Evolutionary conservation across 805 yeast species (phyloP).

Genomic region (Spathaspora gorwiae): DNA sequence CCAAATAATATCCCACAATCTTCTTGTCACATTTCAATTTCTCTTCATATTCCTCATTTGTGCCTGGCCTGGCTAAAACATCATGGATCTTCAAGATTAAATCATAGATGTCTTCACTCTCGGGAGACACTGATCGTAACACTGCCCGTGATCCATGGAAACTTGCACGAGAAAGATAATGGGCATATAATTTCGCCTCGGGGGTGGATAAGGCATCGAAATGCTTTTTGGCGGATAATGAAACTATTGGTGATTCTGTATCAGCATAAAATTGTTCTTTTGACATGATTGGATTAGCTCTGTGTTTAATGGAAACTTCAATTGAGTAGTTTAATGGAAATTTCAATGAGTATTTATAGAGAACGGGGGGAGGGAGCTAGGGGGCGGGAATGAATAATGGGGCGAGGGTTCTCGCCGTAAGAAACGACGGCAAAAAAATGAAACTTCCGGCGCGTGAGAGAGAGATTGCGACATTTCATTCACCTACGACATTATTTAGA

Average conservation of each 20-base stretch:
- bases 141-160: slow-evolving; percentile 81
- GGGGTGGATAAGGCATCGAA: slow-evolving; percentile 58
- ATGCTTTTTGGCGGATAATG: slow-evolving; percentile 59
- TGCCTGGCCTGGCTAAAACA: slow-evolving; percentile 40
- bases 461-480: too few species aligned
- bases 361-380: too few species aligned
- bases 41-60: slow-evolving; percentile 36
- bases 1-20: slow-evolving; percentile 48
- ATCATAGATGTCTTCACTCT: slow-evolving; percentile 72
- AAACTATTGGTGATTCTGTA: slow-evolving; percentile 39
- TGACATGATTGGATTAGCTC: slow-evolving; percentile 8
- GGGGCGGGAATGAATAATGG: too few species aligned
- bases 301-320: too few species aligned
- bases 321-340: too few species aligned
- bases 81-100: slow-evolving; percentile 58
- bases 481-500: too few species aligned
- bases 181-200: slow-evolving; percentile 68
- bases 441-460: too few species aligned
- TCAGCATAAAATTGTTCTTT: slow-evolving; percentile 27
- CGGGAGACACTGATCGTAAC: slow-evolving; percentile 76
- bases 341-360: too few species aligned
- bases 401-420: too few species aligned
- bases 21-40: slow-evolving; percentile 30
- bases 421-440: too few species aligned
- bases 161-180: slow-evolving; percentile 75